Conservation (phyloP, 768 basidiomycete species). For the Russula vinacea region DNA sequence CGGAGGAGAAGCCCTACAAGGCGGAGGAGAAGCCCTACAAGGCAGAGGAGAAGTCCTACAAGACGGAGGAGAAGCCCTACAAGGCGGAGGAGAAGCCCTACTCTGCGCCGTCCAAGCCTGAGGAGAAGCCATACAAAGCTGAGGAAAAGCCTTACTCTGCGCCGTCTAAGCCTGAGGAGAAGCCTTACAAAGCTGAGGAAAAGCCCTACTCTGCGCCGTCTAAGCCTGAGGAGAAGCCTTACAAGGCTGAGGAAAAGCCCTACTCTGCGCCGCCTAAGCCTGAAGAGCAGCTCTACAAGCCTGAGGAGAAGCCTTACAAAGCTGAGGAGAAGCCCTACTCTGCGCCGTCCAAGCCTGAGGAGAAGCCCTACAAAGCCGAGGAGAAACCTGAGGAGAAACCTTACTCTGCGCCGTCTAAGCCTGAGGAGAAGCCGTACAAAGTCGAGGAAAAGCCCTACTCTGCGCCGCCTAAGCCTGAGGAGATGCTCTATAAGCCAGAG, state of each 20-base stretch:
- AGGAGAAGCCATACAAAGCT: too few species aligned
- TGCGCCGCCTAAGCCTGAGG: not conserved
- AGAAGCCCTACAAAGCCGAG: not conserved
- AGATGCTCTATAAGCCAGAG: constrained; percentile 1
- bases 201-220: not conserved
- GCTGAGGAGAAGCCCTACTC: too few species aligned
- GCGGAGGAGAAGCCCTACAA: too few species aligned
- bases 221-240: too few species aligned
- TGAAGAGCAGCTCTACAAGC: not conserved
- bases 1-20: too few species aligned
- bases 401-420: not conserved
- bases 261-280: not conserved
- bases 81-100: not conserved
- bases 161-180: not conserved
- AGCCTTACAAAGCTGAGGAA: too few species aligned
- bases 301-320: not conserved
- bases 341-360: not conserved
- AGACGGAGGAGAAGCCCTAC: not conserved
- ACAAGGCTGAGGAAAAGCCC: not conserved
- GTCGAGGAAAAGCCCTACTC: constrained; percentile 1
- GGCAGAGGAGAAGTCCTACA: too few species aligned
- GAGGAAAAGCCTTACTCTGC: too few species aligned
- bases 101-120: too few species aligned
- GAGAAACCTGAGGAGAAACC: constrained; percentile 2
- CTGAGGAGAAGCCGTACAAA: not conserved